These are phyloP conservation scores for Acacia confusa DNA, from an alignment of 306 rosid genomes.

Conservation along the genomic window DNA sequence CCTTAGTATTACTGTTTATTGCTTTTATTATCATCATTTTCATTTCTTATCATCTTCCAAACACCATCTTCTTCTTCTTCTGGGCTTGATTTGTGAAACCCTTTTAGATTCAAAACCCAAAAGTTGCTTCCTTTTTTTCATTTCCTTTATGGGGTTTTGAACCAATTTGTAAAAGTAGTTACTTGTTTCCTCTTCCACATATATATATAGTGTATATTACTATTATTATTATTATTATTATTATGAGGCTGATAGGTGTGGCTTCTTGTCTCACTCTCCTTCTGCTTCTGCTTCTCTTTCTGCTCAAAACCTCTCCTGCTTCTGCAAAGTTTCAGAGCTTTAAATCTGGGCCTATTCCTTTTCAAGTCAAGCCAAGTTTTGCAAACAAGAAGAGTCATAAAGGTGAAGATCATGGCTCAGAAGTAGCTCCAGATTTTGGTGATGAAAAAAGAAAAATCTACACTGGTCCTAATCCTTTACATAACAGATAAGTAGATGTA, in stretches of 20 bases:
- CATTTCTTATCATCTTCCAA: neutral
- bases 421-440: conserved; percentile 35
- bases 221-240: neutral
- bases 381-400: conserved; percentile 15
- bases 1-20: conserved; percentile 6
- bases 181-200: conserved; percentile 28
- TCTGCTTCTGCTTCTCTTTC: conserved; percentile 36
- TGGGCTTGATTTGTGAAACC: conserved; percentile 25
- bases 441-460: conserved; percentile 64
- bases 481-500: conserved; percentile 53
- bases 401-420: conserved; percentile 27
- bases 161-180: conserved; percentile 22
- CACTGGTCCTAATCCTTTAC: conserved; percentile 82
- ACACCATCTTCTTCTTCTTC: neutral
- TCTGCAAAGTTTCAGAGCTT: conserved; percentile 42
- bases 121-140: conserved; percentile 21
- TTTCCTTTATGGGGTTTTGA: conserved; percentile 46
- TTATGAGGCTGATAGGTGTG: conserved; percentile 40
- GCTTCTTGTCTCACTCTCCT: conserved; percentile 43
- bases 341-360: conserved; percentile 33
- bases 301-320: conserved; percentile 29
- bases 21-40: neutral
- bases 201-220: conserved; percentile 21
- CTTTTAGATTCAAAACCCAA: conserved; percentile 44
- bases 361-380: conserved; percentile 27